These are phyloP conservation scores for Plasmodium malariae DNA, from an alignment of 169 alveolate species.

Conservation along the genomic window DNA sequence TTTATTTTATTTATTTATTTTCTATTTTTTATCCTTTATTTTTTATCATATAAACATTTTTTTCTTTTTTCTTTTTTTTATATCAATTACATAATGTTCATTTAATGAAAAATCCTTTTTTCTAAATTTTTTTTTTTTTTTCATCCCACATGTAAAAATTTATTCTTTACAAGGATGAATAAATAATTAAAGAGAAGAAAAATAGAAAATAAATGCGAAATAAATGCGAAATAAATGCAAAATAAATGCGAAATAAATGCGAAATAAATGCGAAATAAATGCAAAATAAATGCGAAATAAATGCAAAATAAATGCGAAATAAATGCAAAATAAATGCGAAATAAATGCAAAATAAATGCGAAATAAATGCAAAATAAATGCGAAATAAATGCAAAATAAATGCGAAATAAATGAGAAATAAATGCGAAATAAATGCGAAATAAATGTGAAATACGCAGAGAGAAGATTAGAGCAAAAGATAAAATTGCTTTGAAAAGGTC, in stretches of 20 bases:
- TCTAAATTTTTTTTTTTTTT: constrained; percentile 39
- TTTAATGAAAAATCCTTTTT: constrained; percentile 44
- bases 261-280: too few relatives aligned
- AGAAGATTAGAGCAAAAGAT: neutral
- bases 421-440: too few relatives aligned
- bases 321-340: too few relatives aligned
- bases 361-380: too few relatives aligned
- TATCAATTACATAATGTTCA: constrained; percentile 40
- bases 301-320: too few relatives aligned
- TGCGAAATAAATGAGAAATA: too few relatives aligned
- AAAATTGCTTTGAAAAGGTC: too few relatives aligned
- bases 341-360: too few relatives aligned
- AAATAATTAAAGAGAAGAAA: constrained; percentile 52
- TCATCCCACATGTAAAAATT: constrained; percentile 19
- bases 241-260: too few relatives aligned
- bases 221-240: too few relatives aligned
- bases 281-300: too few relatives aligned
- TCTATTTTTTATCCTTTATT: constrained; percentile 2
- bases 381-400: too few relatives aligned
- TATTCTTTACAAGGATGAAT: constrained; percentile 49
- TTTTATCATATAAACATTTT: neutral
- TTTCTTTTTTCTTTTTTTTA: constrained; percentile 22
- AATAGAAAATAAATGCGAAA: constrained; percentile 11
- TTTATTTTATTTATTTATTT: neutral
- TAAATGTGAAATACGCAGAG: neutral